phyloP scores from a whole-genome alignment of 169 alveolate species.

The Plasmodium inui region DNA sequence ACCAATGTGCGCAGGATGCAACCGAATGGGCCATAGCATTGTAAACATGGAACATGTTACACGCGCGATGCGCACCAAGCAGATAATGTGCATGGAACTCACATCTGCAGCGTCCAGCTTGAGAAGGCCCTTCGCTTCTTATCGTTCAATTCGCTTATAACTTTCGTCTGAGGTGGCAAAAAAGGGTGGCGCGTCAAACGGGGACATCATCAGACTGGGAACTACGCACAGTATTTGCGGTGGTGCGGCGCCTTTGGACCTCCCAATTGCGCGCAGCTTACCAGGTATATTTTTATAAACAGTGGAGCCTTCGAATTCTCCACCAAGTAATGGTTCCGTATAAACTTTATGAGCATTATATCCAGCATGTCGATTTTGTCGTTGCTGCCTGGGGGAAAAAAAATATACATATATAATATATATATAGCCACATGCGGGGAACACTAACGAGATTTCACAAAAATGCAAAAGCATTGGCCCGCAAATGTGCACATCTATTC shows the following conservation, averaged over 20 bases:
- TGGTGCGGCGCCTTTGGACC: background rate
- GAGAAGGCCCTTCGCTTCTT: conserved; percentile 69
- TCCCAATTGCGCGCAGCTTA: background rate
- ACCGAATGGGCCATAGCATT: background rate
- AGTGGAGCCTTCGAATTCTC: conserved; percentile 38
- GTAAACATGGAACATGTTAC: background rate
- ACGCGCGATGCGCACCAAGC: background rate
- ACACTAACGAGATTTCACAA: background rate
- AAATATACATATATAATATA: background rate
- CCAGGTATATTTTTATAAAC: conserved; percentile 71
- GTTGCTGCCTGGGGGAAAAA: conserved; percentile 19
- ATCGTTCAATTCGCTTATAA: conserved; percentile 73
- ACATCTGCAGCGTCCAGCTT: conserved; percentile 75
- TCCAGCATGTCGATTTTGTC: conserved; percentile 74
- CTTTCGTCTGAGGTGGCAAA: conserved; percentile 39
- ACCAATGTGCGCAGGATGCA: background rate
- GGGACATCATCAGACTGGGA: background rate
- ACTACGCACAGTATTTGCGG: background rate
- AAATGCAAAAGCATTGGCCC: background rate
- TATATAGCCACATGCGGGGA: background rate
- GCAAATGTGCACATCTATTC: background rate
- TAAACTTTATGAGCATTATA: conserved; percentile 66
- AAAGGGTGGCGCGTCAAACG: background rate
- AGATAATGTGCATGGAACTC: background rate
- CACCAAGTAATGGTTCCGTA: conserved; percentile 42